phyloP scores from a whole-genome alignment of 2,329 filamentous ascomycete species.

The Colletotrichum truncatum region DNA sequence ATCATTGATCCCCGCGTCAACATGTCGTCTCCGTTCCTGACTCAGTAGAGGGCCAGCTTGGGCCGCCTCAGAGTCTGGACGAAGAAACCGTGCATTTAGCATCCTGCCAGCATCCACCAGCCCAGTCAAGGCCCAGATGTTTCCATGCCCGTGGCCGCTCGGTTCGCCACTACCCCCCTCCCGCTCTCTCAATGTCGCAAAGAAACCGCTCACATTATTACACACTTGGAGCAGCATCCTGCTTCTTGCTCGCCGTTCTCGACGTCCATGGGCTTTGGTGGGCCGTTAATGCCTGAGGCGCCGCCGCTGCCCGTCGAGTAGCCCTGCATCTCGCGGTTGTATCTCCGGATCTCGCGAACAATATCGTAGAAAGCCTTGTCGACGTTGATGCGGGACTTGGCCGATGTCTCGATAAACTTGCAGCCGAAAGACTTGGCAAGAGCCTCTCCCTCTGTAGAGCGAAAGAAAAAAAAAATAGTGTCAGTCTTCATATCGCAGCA shows the following conservation, averaged over 20 bases:
- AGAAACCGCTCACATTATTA: constrained; percentile 76
- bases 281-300: constrained; percentile 68
- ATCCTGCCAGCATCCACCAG: constrained; percentile 20
- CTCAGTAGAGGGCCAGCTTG: constrained; percentile 17
- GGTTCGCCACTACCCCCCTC: constrained; percentile 9
- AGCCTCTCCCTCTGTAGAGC: constrained; percentile 82
- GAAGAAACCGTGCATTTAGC: constrained; percentile 22
- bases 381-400: constrained; percentile 97
- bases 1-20: constrained; percentile 26
- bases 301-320: constrained; percentile 78
- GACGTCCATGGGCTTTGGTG: constrained; percentile 80
- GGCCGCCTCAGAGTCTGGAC: constrained; percentile 23
- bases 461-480: neutral
- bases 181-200: constrained; percentile 6
- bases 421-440: constrained; percentile 89
- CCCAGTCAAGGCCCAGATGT: constrained; percentile 24
- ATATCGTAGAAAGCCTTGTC: constrained; percentile 99
- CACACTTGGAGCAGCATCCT: constrained; percentile 87
- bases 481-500: too few species aligned
- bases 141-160: constrained; percentile 15
- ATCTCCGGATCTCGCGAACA: constrained; percentile 95
- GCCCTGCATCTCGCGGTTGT: constrained; percentile 97
- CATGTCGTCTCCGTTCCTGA: constrained; percentile 19
- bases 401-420: constrained; percentile 99
- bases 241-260: constrained; percentile 73